These are phyloP conservation scores for Aspergillus sclerotiicarbonarius DNA, from an alignment of 495 filamentous ascomycete species.

Conservation along the genomic window DNA sequence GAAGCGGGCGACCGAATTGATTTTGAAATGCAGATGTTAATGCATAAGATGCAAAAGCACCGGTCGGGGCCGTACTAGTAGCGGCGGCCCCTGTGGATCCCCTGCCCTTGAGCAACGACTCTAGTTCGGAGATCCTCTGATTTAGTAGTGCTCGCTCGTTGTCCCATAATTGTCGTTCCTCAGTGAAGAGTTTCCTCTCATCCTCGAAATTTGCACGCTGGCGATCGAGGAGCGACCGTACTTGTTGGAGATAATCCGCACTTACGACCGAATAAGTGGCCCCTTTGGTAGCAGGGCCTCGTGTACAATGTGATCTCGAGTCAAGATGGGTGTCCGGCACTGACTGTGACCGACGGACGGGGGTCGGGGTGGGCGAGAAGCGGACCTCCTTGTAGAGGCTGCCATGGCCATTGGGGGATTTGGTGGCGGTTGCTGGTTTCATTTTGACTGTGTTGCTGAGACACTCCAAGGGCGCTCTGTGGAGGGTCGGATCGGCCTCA, in stretches of 20 bases:
- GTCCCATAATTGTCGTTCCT: conserved; percentile 44
- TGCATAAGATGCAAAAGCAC: conserved; percentile 7
- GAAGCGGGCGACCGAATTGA: conserved; percentile 3
- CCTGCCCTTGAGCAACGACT: conserved; percentile 26
- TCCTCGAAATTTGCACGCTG: conserved; percentile 38
- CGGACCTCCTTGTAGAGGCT: conserved; percentile 49
- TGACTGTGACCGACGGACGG: conserved; percentile 39
- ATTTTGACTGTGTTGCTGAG: conserved; percentile 19
- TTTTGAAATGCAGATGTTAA: conserved; percentile 1
- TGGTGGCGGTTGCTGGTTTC: conserved; percentile 28
- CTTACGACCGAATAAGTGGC: conserved; percentile 19
- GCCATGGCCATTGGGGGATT: conserved; percentile 37
- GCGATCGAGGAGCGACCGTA: conserved; percentile 40
- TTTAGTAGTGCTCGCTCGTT: conserved; percentile 39
- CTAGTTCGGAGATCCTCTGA: conserved; percentile 40
- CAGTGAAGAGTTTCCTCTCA: conserved; percentile 38
- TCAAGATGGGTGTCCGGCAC: conserved; percentile 34
- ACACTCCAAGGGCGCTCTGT: conserved; percentile 2
- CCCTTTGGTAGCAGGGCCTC: conserved; percentile 14
- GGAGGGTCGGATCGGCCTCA: conserved; percentile 14
- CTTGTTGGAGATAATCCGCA: conserved; percentile 39
- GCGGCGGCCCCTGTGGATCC: conserved; percentile 12
- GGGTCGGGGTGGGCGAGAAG: conserved; percentile 44
- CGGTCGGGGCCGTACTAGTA: conserved; percentile 9
- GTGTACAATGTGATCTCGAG: conserved; percentile 18